Conservation (phyloP, 1,284 basidiomycete genomes). For the Microstroma glucosiphilum region DNA sequence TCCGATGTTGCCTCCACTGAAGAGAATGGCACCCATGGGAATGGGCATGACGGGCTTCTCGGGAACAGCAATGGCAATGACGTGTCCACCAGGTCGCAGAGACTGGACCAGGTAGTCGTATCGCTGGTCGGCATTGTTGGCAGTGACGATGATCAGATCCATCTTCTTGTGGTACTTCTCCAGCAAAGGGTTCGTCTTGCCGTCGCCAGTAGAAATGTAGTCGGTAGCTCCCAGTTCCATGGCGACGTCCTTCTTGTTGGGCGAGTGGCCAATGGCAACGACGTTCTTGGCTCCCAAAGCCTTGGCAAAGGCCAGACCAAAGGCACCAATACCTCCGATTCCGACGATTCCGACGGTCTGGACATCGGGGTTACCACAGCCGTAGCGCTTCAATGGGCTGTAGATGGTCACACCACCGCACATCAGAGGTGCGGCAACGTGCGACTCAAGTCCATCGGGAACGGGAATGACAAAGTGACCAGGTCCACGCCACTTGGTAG, state of each 20-base stretch:
- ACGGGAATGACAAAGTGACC: constrained; percentile 45
- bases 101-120: constrained; percentile 51
- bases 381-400: constrained; percentile 42
- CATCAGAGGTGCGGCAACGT: constrained; percentile 40
- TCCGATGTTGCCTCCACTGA: constrained; percentile 32
- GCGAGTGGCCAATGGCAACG: constrained; percentile 36
- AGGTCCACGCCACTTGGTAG: constrained; percentile 34
- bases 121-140: constrained; percentile 52
- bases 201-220: constrained; percentile 26
- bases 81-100: constrained; percentile 51
- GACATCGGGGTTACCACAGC: constrained; percentile 27
- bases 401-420: constrained; percentile 47
- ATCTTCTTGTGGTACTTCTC: constrained; percentile 47
- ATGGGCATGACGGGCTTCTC: constrained; percentile 41
- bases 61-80: constrained; percentile 52
- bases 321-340: constrained; percentile 42
- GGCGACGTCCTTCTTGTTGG: constrained; percentile 32
- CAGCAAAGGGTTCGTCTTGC: constrained; percentile 11
- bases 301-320: constrained; percentile 40
- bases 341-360: constrained; percentile 41
- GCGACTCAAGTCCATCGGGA: constrained; percentile 37
- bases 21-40: constrained; percentile 28
- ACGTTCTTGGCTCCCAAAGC: constrained; percentile 37
- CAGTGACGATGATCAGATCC: constrained; percentile 54
- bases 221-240: constrained; percentile 37